Base-by-base conservation (phyloP, 2,329 filamentous ascomycete species). In the Colletotrichum orchidophilum region DNA sequence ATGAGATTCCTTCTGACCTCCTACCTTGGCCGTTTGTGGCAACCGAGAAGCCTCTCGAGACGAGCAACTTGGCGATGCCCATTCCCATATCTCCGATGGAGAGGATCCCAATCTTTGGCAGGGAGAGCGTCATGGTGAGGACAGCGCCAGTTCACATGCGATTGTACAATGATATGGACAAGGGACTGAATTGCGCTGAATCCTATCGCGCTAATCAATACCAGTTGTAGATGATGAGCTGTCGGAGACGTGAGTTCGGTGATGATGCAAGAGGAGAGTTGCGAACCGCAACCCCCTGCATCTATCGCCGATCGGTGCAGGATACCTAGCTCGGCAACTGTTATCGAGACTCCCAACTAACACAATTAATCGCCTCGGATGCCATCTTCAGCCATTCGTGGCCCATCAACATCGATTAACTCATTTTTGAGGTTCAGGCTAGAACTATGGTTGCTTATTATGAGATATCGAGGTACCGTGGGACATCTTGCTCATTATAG, bases 41-140 rank as follows among this genome's bases (percentile, higher is more conserved):
- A 12, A 88, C 85, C 3, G 81, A 73, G 73, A 86, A 87, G 7
- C 84, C 85, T 50, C 85, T 79, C 15, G 84, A 83, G 42, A 83
- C 77, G 11, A 88, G 80, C 12, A 87, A 76, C 68, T 80, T 82
- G 67, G 86, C 86, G 50, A 88, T 84, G 50, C 86, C 86, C 70
- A 82, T 79, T 63, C 87, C 87, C 87, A 88, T 88, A 73, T 88
- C 86, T 5, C 87, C 87, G 66, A 88, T 82, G 42, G 87, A 88
- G 72, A 88, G 75, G 67, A 88, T 83, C 63, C 84, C 86, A 52
- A 88, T 79, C 70, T 81, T 83, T 8, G 65, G 65, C 12, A 68
- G 52, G 7, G 65, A 52, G 52, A 68, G 50, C n/a, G 65, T 31
- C 65, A 68, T 63, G 52, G 3, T 31, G 35, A n/a, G 15, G 7